Base-by-base conservation (phyloP, 345 rosid species). In the Camelina hispida region DNA sequence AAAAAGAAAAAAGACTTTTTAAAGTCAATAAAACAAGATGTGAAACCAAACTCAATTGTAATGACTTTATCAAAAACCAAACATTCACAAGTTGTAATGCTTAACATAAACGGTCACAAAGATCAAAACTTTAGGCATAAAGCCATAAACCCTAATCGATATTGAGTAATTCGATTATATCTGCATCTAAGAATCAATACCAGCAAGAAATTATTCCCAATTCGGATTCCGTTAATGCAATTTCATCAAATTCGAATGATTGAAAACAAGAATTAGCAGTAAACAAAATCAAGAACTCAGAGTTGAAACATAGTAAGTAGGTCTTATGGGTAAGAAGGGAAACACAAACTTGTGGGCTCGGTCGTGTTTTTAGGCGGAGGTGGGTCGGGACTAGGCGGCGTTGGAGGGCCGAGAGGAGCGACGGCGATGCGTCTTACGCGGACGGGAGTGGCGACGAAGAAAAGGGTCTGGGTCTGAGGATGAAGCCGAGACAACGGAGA, bases 381-480 rank as follows among this genome's bases (percentile, higher is more conserved):
- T 4, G 83, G 89, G 47, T 83, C 86, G 57, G 85, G 73, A 37
- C 68, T 65, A 13, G 83, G 62, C 66, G 88, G 62, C 63, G 87
- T 58, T 67, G 84, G 77, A 44, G 81, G 69, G 53, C 80, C 46
- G 50, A 43, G 73, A 68, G 80, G 79, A 25, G 62, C 53, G 67
- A 76, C 83, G 13, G 84, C 66, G 80, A 73, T 78, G 63, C 76
- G 66, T 59, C 60, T 66, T 57, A 56, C 22, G 18, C 40, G 61
- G 22, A 62, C 0, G 23, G 74, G 67, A 63, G 25, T 37, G 5
- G 40, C 42, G 37, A 56, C 43, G 62, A 71, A 70, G 63, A 79
- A 68, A 11, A 75, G 71, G 22, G 69, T 56, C 0, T 69, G 82
- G 22, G 69, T 56, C 0, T 71, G 83, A 62, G 82, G 73, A 78